Percentiles rank a stretch among this genome's conserved stretches.
These are phyloP conservation scores for Termitomyces sp. DNA, from an alignment of 768 basidiomycete genomes.

Conservation along the genomic window DNA sequence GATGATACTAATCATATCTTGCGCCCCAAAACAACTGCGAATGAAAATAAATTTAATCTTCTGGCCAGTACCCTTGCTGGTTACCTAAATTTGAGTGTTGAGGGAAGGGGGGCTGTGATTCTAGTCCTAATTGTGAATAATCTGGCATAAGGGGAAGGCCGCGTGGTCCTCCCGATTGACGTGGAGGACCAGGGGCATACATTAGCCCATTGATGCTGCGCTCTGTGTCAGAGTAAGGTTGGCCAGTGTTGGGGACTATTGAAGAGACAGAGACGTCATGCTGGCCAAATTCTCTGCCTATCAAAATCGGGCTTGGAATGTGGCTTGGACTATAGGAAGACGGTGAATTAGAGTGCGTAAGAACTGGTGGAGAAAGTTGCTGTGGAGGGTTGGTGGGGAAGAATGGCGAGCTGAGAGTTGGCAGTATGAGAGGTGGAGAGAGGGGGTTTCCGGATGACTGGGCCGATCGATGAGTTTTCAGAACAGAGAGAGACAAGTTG, in stretches of 20 bases:
- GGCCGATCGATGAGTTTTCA: conserved; percentile 5
- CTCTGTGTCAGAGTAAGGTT: conserved; percentile 15
- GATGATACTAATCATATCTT: neutral
- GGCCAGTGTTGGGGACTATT: conserved; percentile 21
- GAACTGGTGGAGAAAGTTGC: conserved; percentile 24
- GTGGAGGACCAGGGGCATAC: conserved; percentile 11
- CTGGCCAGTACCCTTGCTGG: conserved; percentile 16
- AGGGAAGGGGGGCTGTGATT: conserved; percentile 4
- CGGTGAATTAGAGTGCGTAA: conserved; percentile 14
- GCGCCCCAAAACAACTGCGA: neutral
- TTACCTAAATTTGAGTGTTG: conserved; percentile 6
- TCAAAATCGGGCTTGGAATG: conserved; percentile 18
- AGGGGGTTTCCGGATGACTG: conserved; percentile 12
- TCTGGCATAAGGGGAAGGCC: conserved; percentile 14
- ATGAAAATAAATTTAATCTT: conserved; percentile 7
- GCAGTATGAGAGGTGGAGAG: conserved; percentile 28
- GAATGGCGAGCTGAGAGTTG: conserved; percentile 55
- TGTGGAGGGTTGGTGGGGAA: conserved; percentile 37
- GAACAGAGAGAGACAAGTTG: neutral
- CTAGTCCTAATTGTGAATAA: conserved; percentile 16
- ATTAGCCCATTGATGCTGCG: conserved; percentile 12
- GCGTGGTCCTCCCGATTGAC: conserved; percentile 12
- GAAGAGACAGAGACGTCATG: conserved; percentile 20
- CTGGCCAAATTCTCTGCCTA: conserved; percentile 16
- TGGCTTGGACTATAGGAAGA: conserved; percentile 21